These are phyloP conservation scores for Penicillium nucicola DNA, from an alignment of 495 filamentous ascomycete species.

Conservation along the genomic window DNA sequence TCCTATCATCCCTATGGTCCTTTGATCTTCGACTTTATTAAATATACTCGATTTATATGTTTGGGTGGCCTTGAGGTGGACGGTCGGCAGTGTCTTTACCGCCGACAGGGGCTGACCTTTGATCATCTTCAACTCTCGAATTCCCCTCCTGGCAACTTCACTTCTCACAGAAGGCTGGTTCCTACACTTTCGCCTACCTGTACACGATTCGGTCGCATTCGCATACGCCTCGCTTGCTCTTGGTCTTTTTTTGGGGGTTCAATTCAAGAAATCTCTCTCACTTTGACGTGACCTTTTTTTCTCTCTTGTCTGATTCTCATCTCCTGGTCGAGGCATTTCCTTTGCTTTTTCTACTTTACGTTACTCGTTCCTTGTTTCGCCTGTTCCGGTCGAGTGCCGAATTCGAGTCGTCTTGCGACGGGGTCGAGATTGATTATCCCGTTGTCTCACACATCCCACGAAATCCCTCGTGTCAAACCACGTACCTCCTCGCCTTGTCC, in stretches of 20 bases:
- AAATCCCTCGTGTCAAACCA: neutral
- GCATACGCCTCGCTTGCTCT: neutral
- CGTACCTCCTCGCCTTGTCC: neutral
- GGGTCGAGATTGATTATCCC: conserved; percentile 1
- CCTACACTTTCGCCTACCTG: conserved; percentile 5
- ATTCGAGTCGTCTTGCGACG: neutral
- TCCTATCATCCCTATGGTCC: no score
- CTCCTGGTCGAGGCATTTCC: conserved; percentile 24
- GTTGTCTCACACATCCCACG: neutral
- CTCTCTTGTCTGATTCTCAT: conserved; percentile 9
- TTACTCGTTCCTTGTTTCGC: neutral
- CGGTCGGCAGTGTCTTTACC: conserved; percentile 27
- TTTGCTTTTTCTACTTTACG: conserved; percentile 4
- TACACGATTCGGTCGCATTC: conserved; percentile 2
- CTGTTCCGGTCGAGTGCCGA: neutral
- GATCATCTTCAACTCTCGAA: conserved; percentile 9
- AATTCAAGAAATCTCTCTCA: neutral
- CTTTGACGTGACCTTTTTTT: conserved; percentile 1
- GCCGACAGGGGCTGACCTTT: conserved; percentile 23
- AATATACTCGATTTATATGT: neutral
- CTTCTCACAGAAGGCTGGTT: conserved; percentile 18
- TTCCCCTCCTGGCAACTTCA: conserved; percentile 3
- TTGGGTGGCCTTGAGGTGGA: neutral
- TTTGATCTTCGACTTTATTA: neutral
- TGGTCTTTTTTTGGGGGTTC: neutral